Evolutionary conservation across 2,329 filamentous ascomycete genomes (phyloP).

Genomic region (Venturia carpophila): DNA sequence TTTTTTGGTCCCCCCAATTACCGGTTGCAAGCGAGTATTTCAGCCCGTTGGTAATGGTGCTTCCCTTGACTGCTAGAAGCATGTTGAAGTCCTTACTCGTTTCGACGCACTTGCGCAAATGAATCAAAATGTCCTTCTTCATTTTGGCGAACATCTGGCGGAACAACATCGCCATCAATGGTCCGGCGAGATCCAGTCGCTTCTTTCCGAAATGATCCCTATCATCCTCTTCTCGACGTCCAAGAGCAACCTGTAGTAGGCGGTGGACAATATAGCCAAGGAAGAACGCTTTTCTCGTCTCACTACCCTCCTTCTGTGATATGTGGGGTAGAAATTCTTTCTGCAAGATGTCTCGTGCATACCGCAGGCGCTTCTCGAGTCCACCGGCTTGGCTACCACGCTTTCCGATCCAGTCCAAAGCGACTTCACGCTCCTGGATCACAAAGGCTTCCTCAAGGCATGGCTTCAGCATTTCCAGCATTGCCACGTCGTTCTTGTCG

Average conservation of each 20-base stretch:
- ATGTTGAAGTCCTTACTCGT: slow-evolving; percentile 82
- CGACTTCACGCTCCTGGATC: slow-evolving; percentile 90
- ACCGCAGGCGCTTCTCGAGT: slow-evolving; percentile 82
- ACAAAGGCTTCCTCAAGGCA: slow-evolving; percentile 96
- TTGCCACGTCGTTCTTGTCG: slow-evolving; percentile 87
- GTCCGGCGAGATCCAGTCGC: slow-evolving; percentile 88
- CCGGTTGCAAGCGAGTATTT: slow-evolving; percentile 97
- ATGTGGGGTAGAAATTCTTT: slow-evolving; percentile 97
- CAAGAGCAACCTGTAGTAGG: slow-evolving; percentile 84
- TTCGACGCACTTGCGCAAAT: slow-evolving; percentile 88
- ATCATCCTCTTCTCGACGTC: slow-evolving; percentile 88
- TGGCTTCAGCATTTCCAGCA: slow-evolving; percentile 95
- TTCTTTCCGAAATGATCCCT: slow-evolving; percentile 99
- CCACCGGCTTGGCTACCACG: slow-evolving; percentile 70
- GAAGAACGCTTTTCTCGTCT: slow-evolving; percentile 96
- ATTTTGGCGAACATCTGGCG: slow-evolving; percentile 84
- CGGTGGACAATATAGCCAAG: slow-evolving; percentile 98
- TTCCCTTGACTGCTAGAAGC: slow-evolving; percentile 81
- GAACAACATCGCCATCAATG: slow-evolving; percentile 92
- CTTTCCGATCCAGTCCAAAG: slow-evolving; percentile 91
- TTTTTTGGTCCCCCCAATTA: slow-evolving; percentile 99
- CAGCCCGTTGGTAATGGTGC: slow-evolving; percentile 83
- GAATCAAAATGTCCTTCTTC: slow-evolving; percentile 82
- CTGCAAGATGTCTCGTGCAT: slow-evolving; percentile 88
- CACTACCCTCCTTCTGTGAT: slow-evolving; percentile 86